Conservation (phyloP, 2,329 filamentous ascomycete species). For the Pseudonectria buxi region DNA sequence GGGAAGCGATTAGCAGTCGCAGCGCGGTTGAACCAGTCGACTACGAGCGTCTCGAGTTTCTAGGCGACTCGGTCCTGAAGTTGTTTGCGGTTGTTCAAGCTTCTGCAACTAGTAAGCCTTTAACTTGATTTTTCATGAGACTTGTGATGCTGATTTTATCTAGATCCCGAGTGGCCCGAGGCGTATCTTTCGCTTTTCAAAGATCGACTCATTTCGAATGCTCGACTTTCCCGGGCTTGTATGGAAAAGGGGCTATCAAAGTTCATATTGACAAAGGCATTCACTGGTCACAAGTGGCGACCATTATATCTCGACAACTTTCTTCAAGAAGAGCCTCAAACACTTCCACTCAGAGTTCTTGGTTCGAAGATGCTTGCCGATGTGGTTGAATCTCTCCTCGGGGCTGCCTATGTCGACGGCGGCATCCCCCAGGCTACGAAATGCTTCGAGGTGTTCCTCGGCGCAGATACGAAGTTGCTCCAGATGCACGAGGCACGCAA, state of each 20-base stretch:
- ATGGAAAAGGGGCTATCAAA: slow-evolving; percentile 57
- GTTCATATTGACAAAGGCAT: slow-evolving; percentile 63
- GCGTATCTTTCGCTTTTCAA: slow-evolving; percentile 65
- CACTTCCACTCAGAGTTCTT: slow-evolving; percentile 30
- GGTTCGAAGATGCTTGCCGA: slow-evolving; percentile 81
- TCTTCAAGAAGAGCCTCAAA: slow-evolving; percentile 13
- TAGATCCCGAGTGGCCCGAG: slow-evolving; percentile 66
- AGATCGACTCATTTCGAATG: slow-evolving; percentile 66
- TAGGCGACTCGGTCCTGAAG: slow-evolving; percentile 82
- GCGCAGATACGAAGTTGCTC: slow-evolving; percentile 42
- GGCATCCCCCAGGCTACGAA: slow-evolving; percentile 55
- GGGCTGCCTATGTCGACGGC: slow-evolving; percentile 64
- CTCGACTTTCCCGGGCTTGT: slow-evolving; percentile 60
- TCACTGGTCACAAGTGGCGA: slow-evolving; percentile 67
- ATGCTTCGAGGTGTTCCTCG: slow-evolving; percentile 62
- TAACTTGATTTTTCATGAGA: too few relatives aligned
- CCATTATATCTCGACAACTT: slow-evolving; percentile 49
- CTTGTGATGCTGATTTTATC: neutral
- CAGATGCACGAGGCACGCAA: slow-evolving; percentile 34
- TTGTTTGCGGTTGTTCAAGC: slow-evolving; percentile 62
- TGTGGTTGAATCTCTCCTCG: slow-evolving; percentile 78
- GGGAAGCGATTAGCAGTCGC: slow-evolving; percentile 64
- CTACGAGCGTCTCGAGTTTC: slow-evolving; percentile 80
- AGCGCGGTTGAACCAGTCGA: slow-evolving; percentile 53
- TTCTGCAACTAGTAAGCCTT: slow-evolving; percentile 40